Base-by-base conservation (phyloP, 1,284 basidiomycete species). In the Cryptococcus floricola region DNA sequence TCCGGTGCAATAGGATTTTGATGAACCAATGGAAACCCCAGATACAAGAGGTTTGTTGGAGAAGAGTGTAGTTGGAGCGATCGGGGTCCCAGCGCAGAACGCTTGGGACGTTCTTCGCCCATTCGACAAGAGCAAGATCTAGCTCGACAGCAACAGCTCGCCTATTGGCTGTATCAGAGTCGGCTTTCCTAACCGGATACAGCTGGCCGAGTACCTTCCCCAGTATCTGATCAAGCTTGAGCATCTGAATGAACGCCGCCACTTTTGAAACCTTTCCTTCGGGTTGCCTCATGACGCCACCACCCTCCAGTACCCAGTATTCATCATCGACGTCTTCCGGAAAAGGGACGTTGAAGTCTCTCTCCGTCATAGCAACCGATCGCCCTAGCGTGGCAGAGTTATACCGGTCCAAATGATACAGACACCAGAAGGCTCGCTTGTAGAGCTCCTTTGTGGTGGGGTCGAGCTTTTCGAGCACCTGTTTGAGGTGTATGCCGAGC, bases 311-410 rank as follows among this genome's bases (percentile, higher is more conserved):
- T 19, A 72, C 83, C 89, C 88, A 91, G 66, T 85, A 90, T 61
- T 91, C 88, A 67, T 95, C 92, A 61, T 92, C 87, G 6, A 93
- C 85, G 67, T 89, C 88, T 8, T 88, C 77, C 1, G 89, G 89
- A 48, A 87, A 79, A 39, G 88, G 85, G 4, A 88, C 76, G 65
- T 92, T 88, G 63, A 88, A 86, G 66, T 92, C 91, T 70, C 90
- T 88, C 58, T 91, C 89, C 57, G 90, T 87, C 46, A 91, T 84
- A 4, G 87, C 87, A 68, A 88, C 86, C 0, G 90, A 88, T 27
- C 91, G 79, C 10, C 91, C 91, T n/a, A 93, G 79, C 0, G 82
- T 82, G 4, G 86, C 81, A 62, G 87, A 88, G 53, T 84, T 80
- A 53, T 81, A 73, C 42, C 87, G 80, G 53, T 78, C 76, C 48